Conservation (phyloP, 2,329 filamentous ascomycete species). For the Lachnellula cervina region DNA sequence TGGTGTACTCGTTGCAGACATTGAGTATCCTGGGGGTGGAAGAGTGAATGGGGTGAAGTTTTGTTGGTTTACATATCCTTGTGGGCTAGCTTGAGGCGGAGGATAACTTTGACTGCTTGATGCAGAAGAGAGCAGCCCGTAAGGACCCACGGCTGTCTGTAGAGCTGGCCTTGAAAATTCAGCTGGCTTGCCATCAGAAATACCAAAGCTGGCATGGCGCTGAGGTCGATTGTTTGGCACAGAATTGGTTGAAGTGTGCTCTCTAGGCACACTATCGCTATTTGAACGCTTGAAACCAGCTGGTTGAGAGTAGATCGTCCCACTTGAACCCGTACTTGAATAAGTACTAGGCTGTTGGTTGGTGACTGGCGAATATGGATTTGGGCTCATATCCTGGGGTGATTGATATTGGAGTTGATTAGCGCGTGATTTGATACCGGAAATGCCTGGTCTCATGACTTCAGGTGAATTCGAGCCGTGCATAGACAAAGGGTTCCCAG, state of each 20-base stretch:
- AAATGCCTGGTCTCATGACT: constrained; percentile 24
- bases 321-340: constrained; percentile 21
- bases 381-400: constrained; percentile 26
- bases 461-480: constrained; percentile 30
- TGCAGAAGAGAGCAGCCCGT: constrained; percentile 50
- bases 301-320: constrained; percentile 16
- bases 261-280: constrained; percentile 25
- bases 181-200: constrained; percentile 26
- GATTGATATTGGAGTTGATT: constrained; percentile 29
- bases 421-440: constrained; percentile 23
- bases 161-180: constrained; percentile 42
- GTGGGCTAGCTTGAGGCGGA: constrained; percentile 42
- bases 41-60: constrained; percentile 60
- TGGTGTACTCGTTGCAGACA: constrained; percentile 33
- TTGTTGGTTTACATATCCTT: constrained; percentile 53
- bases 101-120: constrained; percentile 41
- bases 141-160: constrained; percentile 45
- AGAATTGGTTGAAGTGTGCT: constrained; percentile 17
- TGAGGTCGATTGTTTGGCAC: constrained; percentile 18
- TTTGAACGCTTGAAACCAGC: constrained; percentile 28
- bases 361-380: constrained; percentile 28
- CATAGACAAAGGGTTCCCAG: constrained; percentile 17
- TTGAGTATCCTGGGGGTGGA: constrained; percentile 53
- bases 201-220: constrained; percentile 30
- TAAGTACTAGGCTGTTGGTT: constrained; percentile 28